phyloP scores from a whole-genome alignment of 2,329 filamentous ascomycete genomes.

The Thielaviopsis punctulata region DNA sequence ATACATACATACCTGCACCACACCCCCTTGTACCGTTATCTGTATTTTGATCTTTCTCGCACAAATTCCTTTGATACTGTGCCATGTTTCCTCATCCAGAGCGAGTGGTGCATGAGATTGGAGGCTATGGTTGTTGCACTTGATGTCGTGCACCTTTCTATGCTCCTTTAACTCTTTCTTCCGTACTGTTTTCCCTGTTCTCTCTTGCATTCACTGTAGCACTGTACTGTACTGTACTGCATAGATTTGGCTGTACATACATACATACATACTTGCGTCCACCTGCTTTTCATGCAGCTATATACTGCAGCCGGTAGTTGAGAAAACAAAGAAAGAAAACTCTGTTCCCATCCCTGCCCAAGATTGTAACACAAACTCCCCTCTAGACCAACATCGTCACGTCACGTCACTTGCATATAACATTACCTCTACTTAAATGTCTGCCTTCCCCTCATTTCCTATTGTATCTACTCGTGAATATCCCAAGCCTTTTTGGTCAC shows the following conservation, averaged over 20 bases:
- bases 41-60: not conserved
- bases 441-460: not conserved
- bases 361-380: not conserved
- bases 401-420: not conserved
- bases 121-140: not conserved
- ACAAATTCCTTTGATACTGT: not conserved
- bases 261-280: too few species aligned
- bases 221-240: not conserved
- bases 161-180: too few species aligned
- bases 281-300: not conserved
- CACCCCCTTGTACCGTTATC: not conserved
- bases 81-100: not conserved
- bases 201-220: too few species aligned
- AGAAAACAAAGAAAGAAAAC: slow-evolving; percentile 1
- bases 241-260: not conserved
- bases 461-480: not conserved
- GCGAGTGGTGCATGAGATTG: not conserved
- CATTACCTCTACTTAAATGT: not conserved
- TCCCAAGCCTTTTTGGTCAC: not conserved
- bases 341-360: not conserved
- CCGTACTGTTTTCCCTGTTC: too few species aligned
- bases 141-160: too few species aligned
- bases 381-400: not conserved
- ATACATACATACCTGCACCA: not conserved
- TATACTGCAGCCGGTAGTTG: slow-evolving; percentile 5